phyloP scores from a whole-genome alignment of 208 protist species.

The Acanthamoeba sp. region DNA sequence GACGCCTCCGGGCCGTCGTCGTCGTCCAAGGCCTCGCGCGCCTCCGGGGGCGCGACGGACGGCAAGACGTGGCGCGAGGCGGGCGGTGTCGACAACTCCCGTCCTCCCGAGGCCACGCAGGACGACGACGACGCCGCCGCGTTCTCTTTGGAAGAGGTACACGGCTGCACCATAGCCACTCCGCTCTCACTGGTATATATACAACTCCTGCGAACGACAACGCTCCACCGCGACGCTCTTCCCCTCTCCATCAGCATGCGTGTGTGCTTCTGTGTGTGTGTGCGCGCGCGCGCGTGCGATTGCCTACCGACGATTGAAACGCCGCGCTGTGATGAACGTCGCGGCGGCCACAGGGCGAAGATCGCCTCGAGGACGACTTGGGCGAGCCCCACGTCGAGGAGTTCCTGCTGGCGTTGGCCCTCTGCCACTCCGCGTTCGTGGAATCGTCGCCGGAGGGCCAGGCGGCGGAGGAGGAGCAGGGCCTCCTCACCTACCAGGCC shows the following conservation, averaged over 20 bases:
- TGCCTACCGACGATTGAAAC: too few species aligned
- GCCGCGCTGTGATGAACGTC: too few species aligned
- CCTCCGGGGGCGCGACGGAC: too few species aligned
- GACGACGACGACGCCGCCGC: too few species aligned
- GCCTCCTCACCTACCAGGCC: constrained; percentile 91
- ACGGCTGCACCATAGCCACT: too few species aligned
- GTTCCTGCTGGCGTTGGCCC: constrained; percentile 48
- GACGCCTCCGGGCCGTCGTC: not conserved
- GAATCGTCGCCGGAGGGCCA: not conserved
- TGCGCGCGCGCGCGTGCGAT: too few species aligned
- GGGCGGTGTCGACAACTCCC: too few species aligned
- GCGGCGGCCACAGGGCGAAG: constrained; percentile 84
- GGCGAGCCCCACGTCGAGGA: not conserved
- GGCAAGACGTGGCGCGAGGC: too few species aligned
- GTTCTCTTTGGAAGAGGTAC: too few species aligned
- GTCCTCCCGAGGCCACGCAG: not conserved
- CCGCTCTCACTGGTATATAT: constrained; percentile 62
- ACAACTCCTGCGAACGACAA: constrained; percentile 84
- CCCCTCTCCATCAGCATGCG: too few species aligned
- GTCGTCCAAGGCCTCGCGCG: not conserved
- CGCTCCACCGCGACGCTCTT: constrained; percentile 71
- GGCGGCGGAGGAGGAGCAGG: not conserved
- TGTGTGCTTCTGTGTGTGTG: too few species aligned
- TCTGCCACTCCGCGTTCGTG: constrained; percentile 42
- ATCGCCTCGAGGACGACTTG: not conserved